Percentiles rank a stretch among this genome's conserved stretches.
These are phyloP conservation scores for Pythium rhizo-oryzae DNA, from an alignment of 352 stramenopile species.

Conservation along the genomic window DNA sequence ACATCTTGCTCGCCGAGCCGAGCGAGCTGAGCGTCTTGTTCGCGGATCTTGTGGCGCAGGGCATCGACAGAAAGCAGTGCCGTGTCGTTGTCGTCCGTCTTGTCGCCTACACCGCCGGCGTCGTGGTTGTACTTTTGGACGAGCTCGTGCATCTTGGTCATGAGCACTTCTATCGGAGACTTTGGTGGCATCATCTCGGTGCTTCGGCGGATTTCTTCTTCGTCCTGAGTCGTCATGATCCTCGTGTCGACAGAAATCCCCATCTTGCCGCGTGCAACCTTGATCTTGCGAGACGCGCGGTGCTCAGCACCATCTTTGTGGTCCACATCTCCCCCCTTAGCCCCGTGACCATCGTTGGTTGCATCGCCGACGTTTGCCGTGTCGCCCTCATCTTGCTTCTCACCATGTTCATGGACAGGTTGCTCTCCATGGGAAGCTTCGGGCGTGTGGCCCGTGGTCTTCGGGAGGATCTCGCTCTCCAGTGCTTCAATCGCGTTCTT, in stretches of 20 bases:
- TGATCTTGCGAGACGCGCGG: neutral
- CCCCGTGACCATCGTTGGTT: neutral
- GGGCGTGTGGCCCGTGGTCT: neutral
- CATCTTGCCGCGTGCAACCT: neutral
- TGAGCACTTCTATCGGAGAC: constrained; percentile 50
- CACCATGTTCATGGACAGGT: neutral
- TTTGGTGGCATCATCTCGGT: constrained; percentile 22
- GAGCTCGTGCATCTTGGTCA: constrained; percentile 62
- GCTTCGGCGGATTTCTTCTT: constrained; percentile 2
- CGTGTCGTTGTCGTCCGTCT: neutral
- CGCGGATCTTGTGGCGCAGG: constrained; percentile 31
- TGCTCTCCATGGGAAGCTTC: neutral
- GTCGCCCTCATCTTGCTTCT: neutral
- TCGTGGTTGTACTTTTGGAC: constrained; percentile 47
- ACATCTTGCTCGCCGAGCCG: constrained; percentile 41
- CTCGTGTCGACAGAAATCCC: constrained; percentile 28
- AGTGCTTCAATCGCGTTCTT: constrained; percentile 22
- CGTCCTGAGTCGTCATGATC: neutral
- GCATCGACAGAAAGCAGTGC: constrained; percentile 8
- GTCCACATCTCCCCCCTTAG: neutral
- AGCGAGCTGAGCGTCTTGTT: constrained; percentile 36
- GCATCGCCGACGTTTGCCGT: neutral
- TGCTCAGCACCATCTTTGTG: neutral
- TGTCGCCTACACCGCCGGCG: neutral
- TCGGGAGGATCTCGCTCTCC: constrained; percentile 22